Evolutionary conservation across 192 early-diverging fungal genomes (phyloP), one percentile per base, ranked within the genome.

Genomic region (Nowakowskiella sp.): DNA sequence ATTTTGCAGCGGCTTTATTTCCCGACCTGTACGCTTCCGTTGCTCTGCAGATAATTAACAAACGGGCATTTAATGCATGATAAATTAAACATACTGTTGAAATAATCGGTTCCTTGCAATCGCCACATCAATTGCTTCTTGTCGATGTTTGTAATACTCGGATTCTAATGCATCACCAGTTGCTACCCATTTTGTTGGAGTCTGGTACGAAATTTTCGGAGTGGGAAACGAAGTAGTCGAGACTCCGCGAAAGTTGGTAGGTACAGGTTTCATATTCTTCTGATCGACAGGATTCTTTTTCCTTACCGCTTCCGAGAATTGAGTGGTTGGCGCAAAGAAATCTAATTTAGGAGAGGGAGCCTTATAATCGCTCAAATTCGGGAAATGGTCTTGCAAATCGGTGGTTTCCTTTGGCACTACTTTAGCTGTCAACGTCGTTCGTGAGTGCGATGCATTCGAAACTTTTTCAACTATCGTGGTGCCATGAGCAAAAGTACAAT

Each of bases 1-100:
- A 59, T 39, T 69, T 70, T 4, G 75, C 75, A 10, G 74, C 74
- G 3, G 70, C 69, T 44, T 64, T 67, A 50, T 76, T 76, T 6
- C 70, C 70, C 6, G 53, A 24, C 1, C 68, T 44, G 49, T 64
- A 76, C 24, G 70, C 70, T 34, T 73, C 56, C 36, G 74, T 73
- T 0, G 74, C 74, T 29, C 73, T 71, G 44, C 36, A 39, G 36
- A 19, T 42, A 22, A 33, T 24, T 34, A 60, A 31, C 55, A 13
- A 24, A 57, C 22, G 6, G 0, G 21, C 22, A 8, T 30, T 27
- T 16, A 19, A 4, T 30, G 50, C 39, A 21, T 9, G 7, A 61
- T 6, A 2, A 21, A 31, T 26, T 39, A 13, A 39, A 13, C n/a
- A 47, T 42, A 72, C 66, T 46, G 46, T 50, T 76, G 70, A 42